Conservation (phyloP, 306 rosid genomes). For the Datisca glomerata region DNA sequence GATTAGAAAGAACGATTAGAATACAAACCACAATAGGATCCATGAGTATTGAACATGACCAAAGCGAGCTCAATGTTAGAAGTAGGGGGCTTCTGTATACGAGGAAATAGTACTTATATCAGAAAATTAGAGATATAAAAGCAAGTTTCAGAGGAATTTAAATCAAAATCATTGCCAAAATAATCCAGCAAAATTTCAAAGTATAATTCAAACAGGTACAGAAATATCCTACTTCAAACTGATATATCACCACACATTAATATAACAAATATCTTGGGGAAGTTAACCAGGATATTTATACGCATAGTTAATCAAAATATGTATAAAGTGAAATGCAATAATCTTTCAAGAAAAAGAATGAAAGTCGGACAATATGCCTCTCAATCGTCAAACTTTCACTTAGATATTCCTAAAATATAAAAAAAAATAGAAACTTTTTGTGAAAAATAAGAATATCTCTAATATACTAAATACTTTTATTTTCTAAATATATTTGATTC, state of each 20-base stretch:
- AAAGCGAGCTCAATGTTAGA: constrained; percentile 56
- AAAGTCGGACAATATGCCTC: too few species aligned
- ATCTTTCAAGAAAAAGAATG: background rate
- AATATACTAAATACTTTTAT: too few species aligned
- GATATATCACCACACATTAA: background rate
- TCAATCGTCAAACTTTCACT: too few species aligned
- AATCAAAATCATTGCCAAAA: background rate
- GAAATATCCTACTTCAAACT: background rate
- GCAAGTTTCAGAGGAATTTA: background rate
- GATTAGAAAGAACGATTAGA: constrained; percentile 15
- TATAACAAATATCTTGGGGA: background rate
- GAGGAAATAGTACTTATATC: background rate
- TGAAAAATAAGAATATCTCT: too few species aligned
- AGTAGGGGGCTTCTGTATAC: constrained; percentile 55
- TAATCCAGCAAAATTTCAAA: background rate
- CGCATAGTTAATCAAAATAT: background rate
- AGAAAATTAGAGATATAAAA: background rate
- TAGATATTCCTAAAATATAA: too few species aligned
- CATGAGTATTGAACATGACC: constrained; percentile 74
- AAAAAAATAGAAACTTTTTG: too few species aligned
- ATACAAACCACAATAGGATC: constrained; percentile 77
- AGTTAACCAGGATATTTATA: background rate
- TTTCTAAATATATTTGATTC: too few species aligned
- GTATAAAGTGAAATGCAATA: background rate
- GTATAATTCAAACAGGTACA: background rate